These are phyloP conservation scores for Ustilago curta DNA, from an alignment of 1,284 basidiomycete species.

Conservation along the genomic window DNA sequence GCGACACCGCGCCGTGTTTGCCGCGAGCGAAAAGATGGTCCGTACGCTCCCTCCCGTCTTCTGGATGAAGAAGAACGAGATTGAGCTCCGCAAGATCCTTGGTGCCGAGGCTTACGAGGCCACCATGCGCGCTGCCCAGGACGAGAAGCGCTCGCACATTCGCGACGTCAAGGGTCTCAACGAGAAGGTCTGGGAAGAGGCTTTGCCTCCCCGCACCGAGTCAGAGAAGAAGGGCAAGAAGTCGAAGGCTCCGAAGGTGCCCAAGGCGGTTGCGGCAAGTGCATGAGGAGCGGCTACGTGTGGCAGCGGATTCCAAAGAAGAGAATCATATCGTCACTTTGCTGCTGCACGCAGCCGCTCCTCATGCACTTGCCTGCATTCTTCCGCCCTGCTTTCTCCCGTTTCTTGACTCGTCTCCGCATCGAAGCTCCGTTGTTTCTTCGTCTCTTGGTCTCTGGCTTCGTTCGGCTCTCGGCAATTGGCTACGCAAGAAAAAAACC, in stretches of 20 bases:
- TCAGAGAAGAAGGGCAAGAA: slow-evolving; percentile 55
- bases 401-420: slow-evolving; percentile 12
- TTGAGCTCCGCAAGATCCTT: slow-evolving; percentile 60
- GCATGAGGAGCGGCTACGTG: slow-evolving; percentile 55
- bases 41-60: slow-evolving; percentile 61
- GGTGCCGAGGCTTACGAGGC: slow-evolving; percentile 58
- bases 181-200: slow-evolving; percentile 65
- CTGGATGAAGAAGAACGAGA: slow-evolving; percentile 65
- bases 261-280: slow-evolving; percentile 49
- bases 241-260: slow-evolving; percentile 39
- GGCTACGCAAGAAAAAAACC: slow-evolving; percentile 46
- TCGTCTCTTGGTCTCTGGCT: slow-evolving; percentile 12
- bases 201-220: slow-evolving; percentile 48
- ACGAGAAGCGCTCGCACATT: slow-evolving; percentile 44
- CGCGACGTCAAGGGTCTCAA: slow-evolving; percentile 63
- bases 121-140: slow-evolving; percentile 55
- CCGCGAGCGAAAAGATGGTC: slow-evolving; percentile 59
- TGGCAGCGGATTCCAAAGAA: slow-evolving; percentile 35
- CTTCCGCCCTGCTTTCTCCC: slow-evolving; percentile 10
- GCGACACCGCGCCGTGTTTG: slow-evolving; percentile 62
- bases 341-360: slow-evolving; percentile 55
- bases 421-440: slow-evolving; percentile 25
- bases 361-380: slow-evolving; percentile 36
- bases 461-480: slow-evolving; percentile 13
- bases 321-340: slow-evolving; percentile 21